phyloP scores from a whole-genome alignment of 305 asterid species.

The Fraxinus baroniana region DNA sequence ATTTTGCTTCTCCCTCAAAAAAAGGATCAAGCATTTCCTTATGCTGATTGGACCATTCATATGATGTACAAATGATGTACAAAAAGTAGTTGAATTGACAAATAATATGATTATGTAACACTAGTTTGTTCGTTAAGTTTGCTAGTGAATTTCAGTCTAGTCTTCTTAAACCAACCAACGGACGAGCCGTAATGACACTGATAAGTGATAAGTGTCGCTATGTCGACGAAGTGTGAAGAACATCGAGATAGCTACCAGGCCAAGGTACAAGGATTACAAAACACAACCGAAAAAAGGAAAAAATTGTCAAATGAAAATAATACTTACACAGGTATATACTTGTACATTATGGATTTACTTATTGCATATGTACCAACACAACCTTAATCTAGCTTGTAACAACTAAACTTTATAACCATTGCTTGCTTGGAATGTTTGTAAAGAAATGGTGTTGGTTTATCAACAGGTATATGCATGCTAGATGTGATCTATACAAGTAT shows the following conservation, averaged over 20 bases:
- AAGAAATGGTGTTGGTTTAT: neutral
- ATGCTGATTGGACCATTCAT: neutral
- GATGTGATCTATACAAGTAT: neutral
- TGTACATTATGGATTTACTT: neutral
- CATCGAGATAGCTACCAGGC: neutral
- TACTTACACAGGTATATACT: neutral
- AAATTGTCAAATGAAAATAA: neutral
- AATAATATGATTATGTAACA: neutral
- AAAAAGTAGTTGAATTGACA: neutral
- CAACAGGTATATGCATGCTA: neutral
- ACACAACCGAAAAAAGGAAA: neutral
- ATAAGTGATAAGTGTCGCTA: neutral
- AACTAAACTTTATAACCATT: neutral
- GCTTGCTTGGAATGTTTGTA: neutral
- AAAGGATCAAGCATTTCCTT: neutral
- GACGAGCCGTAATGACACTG: neutral
- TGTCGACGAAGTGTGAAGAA: neutral
- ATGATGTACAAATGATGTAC: neutral
- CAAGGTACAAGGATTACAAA: neutral
- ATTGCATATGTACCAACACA: neutral
- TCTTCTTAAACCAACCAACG: neutral
- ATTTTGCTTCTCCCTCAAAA: neutral
- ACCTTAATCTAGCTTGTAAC: neutral
- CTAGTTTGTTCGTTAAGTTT: neutral
- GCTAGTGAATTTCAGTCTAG: neutral